Base-by-base conservation (phyloP, 129 eudicot species). In the Ambrosia trifida region DNA sequence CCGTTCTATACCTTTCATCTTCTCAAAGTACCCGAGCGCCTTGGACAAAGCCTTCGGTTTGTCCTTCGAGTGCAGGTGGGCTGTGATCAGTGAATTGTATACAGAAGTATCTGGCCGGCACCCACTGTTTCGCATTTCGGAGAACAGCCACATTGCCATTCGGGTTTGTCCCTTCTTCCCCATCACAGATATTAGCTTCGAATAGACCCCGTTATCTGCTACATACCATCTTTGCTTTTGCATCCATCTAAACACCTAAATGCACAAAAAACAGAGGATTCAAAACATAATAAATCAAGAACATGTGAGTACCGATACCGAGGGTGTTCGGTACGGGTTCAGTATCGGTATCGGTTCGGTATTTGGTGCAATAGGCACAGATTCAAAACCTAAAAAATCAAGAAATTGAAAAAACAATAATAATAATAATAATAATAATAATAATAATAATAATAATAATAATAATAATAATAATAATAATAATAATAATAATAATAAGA, bases 21-120 rank as follows among this genome's bases (percentile, higher is more conserved):
- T 94, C 7, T 94, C 90, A 69, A 94, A 89, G 78, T 87, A 94
- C 33, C 84, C 82, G 36, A 89, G 79, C 41, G 96, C 89, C 69
- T 94, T 94, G 9, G 87, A 75, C 67, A 94, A 76, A 13, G 92
- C 98, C 77, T 84, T 94, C 33, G 83, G 11, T 77, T 94, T 94
- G 69, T 94, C 97, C 9, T 85, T 76, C 1, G 97, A 85, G 75
- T 94, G 95, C 19, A 94, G 88, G 52, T 94, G 98, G 80, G 97
- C 98, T 2, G 86, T 82, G 52, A 94, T 89, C n/a, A 94, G 88
- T 7, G 98, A 80, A 58, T 94, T 94, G 76, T 89, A 89, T 24
- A 94, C 98, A 0, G 98, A 94, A 5, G 98, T 87, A 70, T 94
- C 98, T 0, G 97, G 97, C 19, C 85, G 80, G 70, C 98, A 94